phyloP scores from a whole-genome alignment of 2,329 filamentous ascomycete genomes.

The Ophiocordyceps unilateralis region DNA sequence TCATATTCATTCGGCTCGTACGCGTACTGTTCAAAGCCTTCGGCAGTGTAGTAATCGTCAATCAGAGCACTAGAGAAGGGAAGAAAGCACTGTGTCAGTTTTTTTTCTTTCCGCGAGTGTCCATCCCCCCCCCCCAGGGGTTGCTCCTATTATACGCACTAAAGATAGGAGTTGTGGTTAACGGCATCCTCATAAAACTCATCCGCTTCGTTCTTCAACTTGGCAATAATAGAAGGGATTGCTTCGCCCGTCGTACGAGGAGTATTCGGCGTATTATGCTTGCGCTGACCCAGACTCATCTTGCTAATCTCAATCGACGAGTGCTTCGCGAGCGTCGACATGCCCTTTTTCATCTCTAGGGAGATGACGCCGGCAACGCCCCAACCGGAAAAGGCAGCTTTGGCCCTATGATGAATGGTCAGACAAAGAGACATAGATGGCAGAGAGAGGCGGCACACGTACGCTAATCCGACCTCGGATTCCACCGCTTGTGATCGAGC shows the following conservation, averaged over 20 bases:
- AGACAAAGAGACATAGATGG: neutral
- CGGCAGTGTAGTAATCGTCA: neutral
- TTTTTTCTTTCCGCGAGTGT: too few relatives aligned
- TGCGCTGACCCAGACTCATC: neutral
- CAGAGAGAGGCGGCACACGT: neutral
- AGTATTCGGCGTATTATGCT: neutral
- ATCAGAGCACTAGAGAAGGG: neutral
- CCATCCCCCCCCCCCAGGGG: too few relatives aligned
- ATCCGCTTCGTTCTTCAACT: neutral
- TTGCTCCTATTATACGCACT: too few relatives aligned
- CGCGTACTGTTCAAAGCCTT: neutral
- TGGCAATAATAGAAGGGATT: neutral
- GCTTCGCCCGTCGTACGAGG: neutral
- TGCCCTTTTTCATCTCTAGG: neutral
- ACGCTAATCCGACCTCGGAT: neutral
- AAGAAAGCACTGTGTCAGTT: too few relatives aligned
- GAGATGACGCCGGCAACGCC: neutral
- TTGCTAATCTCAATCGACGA: neutral
- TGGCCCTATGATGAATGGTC: neutral
- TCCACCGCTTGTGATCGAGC: neutral
- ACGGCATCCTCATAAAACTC: neutral
- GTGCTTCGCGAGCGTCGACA: neutral
- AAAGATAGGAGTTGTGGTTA: neutral
- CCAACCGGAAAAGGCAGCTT: neutral
- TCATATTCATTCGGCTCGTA: neutral